A percentile compares a stretch with the other conserved stretches of the same genome.
These are phyloP conservation scores for Chytridium lagenaria DNA, from an alignment of 371 early-diverging fungal species.

Conservation along the genomic window DNA sequence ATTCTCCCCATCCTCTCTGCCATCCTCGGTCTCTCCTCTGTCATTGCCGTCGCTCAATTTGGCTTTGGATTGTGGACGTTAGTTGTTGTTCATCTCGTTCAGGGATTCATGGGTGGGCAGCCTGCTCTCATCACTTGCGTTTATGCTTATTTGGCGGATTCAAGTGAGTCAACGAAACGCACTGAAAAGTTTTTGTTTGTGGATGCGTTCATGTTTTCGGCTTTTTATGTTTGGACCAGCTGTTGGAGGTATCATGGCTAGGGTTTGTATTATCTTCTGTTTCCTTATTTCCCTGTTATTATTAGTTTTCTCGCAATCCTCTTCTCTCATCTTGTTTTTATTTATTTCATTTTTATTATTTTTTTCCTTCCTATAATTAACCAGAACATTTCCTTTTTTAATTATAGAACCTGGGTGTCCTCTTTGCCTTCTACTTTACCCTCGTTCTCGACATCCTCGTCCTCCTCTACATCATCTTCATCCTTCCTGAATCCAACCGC, in stretches of 20 bases:
- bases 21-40: constrained; percentile 24
- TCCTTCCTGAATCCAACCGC: constrained; percentile 29
- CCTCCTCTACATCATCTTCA: constrained; percentile 28
- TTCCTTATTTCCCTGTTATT: background rate
- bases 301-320: background rate
- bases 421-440: constrained; percentile 22
- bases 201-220: constrained; percentile 40
- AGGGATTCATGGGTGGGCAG: constrained; percentile 38
- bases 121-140: constrained; percentile 20
- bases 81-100: constrained; percentile 31
- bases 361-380: no score
- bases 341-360: no score
- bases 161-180: constrained; percentile 10
- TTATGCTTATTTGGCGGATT: constrained; percentile 42
- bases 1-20: constrained; percentile 33
- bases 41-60: constrained; percentile 37
- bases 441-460: constrained; percentile 20
- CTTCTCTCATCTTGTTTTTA: no score
- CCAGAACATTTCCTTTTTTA: no score
- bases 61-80: constrained; percentile 35
- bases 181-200: constrained; percentile 33
- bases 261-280: constrained; percentile 1
- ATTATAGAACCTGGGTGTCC: constrained; percentile 25
- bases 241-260: constrained; percentile 36
- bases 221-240: constrained; percentile 42